phyloP scores from a whole-genome alignment of 306 rosid species.

The Vigna mungo region DNA sequence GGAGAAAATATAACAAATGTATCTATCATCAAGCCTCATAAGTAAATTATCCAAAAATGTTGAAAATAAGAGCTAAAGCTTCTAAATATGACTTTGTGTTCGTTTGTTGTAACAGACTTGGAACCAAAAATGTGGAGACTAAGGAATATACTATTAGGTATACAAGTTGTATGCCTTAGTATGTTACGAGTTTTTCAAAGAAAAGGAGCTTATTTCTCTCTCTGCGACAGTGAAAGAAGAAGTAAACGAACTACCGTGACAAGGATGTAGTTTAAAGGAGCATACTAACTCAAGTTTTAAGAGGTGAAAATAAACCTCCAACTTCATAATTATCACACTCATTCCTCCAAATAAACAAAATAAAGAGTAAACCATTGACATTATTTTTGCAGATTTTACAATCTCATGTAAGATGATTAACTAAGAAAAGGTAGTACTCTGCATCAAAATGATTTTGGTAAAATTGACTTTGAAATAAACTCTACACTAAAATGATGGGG shows the following conservation, averaged over 20 bases:
- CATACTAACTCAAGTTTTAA: conserved; percentile 8
- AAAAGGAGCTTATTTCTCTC: background rate
- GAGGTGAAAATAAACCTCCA: background rate
- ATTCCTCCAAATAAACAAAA: conserved; percentile 6
- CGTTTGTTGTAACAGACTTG: conserved; percentile 14
- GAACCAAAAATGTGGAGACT: background rate
- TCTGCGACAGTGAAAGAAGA: conserved; percentile 23
- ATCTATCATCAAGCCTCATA: background rate
- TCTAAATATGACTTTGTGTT: background rate
- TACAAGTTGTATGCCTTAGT: background rate
- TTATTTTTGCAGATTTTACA: conserved; percentile 19
- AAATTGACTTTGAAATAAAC: background rate
- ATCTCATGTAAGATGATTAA: conserved; percentile 10
- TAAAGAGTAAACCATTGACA: conserved; percentile 8
- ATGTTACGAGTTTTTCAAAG: background rate
- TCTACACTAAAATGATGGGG: background rate
- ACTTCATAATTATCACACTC: conserved; percentile 17
- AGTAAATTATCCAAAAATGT: background rate
- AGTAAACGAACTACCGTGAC: background rate
- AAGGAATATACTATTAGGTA: background rate
- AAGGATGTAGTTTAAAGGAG: conserved; percentile 17
- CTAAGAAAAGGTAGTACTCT: conserved; percentile 1
- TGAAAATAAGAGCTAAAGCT: conserved; percentile 5
- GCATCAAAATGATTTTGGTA: background rate
- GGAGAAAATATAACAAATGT: background rate